Base-by-base conservation (phyloP, 345 rosid genomes). In the Moricandia arvensis region DNA sequence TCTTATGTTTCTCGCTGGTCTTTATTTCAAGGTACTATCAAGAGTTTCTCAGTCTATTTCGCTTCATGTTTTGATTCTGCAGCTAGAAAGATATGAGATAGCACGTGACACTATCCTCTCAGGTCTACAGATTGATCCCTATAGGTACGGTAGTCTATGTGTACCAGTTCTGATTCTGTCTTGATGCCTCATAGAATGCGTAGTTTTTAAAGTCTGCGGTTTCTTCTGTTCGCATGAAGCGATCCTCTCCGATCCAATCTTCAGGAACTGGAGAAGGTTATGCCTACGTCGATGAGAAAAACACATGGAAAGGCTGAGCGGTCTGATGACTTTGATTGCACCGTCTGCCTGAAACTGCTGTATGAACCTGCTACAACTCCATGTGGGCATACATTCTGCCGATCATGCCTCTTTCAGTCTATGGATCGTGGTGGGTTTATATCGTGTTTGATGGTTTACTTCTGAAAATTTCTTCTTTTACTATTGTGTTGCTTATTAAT, bases 351-450 rank as follows among this genome's bases (percentile, higher is more conserved):
- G 84, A 95, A 95, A 82, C 81, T 95, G 84, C 79, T 95, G 30
- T 89, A 83, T 80, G 92, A 91, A 49, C 99, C 99, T 74, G 74
- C 87, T 68, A 95, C 99, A 3, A 90, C 97, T 71, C 89, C 99
- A 8, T 95, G 99, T 60, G 99, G 99, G 71, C 99, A 95, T 86
- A 87, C 97, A 34, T 95, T 91, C 83, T 95, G 99, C 82, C 89
- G 90, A 30, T 81, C 93, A 47, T 95, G 97, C 80, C 86, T 92
- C 60, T 86, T 90, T 78, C 99, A 92, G 82, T 85, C 97, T 24
- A 91, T 90, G 97, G 99, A 91, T 83, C 87, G 91, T 53, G 91
- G 97, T 90, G 59, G 75, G 90, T 77, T 30, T 79, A 75, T 17
- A 30, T 34, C 82, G 62, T 47, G 51, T 29, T 35, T 75, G 54